phyloP scores from a whole-genome alignment of 1,284 basidiomycete species.

The Apiotrichum porosum region DNA sequence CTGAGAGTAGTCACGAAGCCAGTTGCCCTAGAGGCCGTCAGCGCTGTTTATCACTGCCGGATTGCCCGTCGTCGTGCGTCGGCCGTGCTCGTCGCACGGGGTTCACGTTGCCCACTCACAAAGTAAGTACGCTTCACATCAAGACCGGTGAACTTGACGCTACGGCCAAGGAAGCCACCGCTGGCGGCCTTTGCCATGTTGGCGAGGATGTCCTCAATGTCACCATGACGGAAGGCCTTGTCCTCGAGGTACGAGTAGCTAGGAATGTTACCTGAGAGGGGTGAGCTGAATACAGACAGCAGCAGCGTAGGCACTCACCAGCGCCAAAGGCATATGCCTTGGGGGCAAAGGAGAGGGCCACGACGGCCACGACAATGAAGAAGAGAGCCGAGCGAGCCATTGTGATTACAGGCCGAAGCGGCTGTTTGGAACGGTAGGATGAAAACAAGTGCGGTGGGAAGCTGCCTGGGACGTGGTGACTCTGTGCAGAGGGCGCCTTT shows the following conservation, averaged over 20 bases:
- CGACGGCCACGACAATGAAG: constrained; percentile 32
- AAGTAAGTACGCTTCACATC: constrained; percentile 51
- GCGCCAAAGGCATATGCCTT: constrained; percentile 44
- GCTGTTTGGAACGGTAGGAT: no score
- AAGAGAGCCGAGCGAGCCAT: constrained; percentile 34
- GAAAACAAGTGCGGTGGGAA: no score
- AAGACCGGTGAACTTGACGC: constrained; percentile 59
- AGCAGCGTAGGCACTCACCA: constrained; percentile 19
- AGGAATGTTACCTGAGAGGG: constrained; percentile 42
- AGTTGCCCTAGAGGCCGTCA: constrained; percentile 52
- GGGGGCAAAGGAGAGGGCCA: constrained; percentile 43
- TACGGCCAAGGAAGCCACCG: constrained; percentile 61
- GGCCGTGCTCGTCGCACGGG: no score
- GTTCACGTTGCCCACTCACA: constrained; percentile 3
- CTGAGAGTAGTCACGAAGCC: constrained; percentile 69
- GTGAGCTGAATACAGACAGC: background rate
- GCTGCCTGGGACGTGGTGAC: no score
- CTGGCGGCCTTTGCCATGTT: constrained; percentile 60
- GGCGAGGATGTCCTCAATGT: constrained; percentile 54
- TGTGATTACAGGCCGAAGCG: background rate
- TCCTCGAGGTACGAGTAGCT: constrained; percentile 51
- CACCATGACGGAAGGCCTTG: constrained; percentile 75
- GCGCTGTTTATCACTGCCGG: constrained; percentile 28
- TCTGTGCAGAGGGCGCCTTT: no score
- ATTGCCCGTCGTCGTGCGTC: no score